Evolutionary conservation across 352 stramenopile genomes (phyloP).

Genomic region (Pythium phragmitis): DNA sequence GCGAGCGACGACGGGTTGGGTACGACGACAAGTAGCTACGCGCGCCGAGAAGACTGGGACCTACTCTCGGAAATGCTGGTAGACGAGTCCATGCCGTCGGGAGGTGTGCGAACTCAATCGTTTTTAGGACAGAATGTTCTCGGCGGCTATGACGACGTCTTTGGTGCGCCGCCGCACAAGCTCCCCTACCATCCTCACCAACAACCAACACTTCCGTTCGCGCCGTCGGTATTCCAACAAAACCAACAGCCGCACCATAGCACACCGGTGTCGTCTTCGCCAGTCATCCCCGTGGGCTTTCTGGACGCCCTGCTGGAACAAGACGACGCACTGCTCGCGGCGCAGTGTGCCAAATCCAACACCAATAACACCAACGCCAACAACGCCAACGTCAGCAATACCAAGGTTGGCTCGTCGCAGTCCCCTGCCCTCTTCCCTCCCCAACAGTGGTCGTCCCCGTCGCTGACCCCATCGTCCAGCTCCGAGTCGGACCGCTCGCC

Average conservation of each 20-base stretch:
- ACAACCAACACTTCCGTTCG: background rate
- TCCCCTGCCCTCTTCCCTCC: constrained; percentile 21
- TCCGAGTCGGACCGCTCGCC: constrained; percentile 8
- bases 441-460: background rate
- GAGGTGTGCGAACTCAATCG: constrained; percentile 7
- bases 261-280: background rate
- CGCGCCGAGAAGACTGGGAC: constrained; percentile 41
- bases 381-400: too few relatives aligned
- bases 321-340: constrained; percentile 17
- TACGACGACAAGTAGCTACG: background rate
- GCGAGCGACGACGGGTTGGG: constrained; percentile 30
- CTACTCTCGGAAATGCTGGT: constrained; percentile 58
- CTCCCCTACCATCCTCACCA: background rate
- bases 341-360: constrained; percentile 11
- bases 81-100: constrained; percentile 36
- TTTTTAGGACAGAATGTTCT: constrained; percentile 3
- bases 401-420: constrained; percentile 22
- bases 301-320: constrained; percentile 26
- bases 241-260: background rate
- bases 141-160: constrained; percentile 9
- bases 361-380: background rate
- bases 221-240: background rate
- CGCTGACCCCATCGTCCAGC: background rate
- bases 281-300: constrained; percentile 10
- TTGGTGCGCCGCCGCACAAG: constrained; percentile 7